Base-by-base conservation (phyloP, 2,329 filamentous ascomycete genomes). In the Diaporthe vexans region DNA sequence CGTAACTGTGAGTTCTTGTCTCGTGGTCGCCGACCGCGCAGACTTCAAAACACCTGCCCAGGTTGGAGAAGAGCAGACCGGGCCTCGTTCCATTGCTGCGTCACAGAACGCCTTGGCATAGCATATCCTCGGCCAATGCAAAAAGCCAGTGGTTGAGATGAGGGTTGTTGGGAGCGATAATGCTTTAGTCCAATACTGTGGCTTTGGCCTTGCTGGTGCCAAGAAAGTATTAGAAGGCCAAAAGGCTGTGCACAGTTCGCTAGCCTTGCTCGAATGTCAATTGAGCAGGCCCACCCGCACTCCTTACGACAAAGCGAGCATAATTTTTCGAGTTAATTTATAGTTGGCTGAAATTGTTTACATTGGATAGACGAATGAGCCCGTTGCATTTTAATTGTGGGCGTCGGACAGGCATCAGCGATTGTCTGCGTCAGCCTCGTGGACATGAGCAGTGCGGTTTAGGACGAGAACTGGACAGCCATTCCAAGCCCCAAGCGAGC, bases 211-310 rank as follows among this genome's bases (percentile, higher is more conserved):
- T 13, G 29, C 5, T n/a, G 24, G 33, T 29, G 63, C 46, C 63
- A 68, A 37, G 63, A 26, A 40, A n/a, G n/a, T 33, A 33, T 11
- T n/a, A 19, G 46, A 35, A 46, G 10, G 26, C 29, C 46, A 21
- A 21, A 51, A 68, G 63, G 63, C 63, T 54, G 17, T 33, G 37
- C 13, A 11, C 37, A 24, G 21, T 24, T 13, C n/a, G 17, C n/a
- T n/a, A 68, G 63, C 63, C 63, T 68, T 13, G 48, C 48, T 54
- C 17, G 29, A 13, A 7, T 29, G n/a, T 5, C 46, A 35, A 68
- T 29, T 19, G 15, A 13, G 48, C 29, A 52, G 19, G 15, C 48
- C 26, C 10, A 10, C 35, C n/a, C 13, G 17, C 15, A 17, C 17
- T 35, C n/a, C 26, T n/a, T 7, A 11, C 15, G n/a, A 29, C 33